Percentiles rank a stretch among this genome's conserved stretches.
Conservation (phyloP, 441 rosid species). For the Croton setiger region DNA sequence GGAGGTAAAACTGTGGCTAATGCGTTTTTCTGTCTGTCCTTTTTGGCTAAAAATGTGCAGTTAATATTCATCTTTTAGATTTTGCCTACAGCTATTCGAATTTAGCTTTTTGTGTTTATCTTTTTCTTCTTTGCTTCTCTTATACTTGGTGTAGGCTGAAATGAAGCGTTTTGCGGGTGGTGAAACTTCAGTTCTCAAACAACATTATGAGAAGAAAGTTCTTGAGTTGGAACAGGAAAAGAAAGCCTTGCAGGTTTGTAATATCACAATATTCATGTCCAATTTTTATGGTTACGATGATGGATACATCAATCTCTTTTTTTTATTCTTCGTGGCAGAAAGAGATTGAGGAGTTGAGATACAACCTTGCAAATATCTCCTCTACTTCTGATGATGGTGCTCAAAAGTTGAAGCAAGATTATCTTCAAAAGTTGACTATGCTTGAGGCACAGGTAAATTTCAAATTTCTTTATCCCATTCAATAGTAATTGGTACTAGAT, state of each 20-base stretch:
- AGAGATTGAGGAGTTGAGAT: slow-evolving; percentile 81
- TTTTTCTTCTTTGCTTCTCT: slow-evolving; percentile 1
- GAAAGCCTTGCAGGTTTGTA: slow-evolving; percentile 66
- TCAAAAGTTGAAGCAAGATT: slow-evolving; percentile 77
- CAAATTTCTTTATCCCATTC: slow-evolving; percentile 4
- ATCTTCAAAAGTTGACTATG: slow-evolving; percentile 82
- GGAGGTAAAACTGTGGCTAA: slow-evolving; percentile 47
- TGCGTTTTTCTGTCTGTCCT: neutral
- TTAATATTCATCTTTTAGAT: neutral
- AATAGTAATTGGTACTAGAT: slow-evolving; percentile 11
- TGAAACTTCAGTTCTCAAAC: slow-evolving; percentile 86
- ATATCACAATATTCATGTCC: neutral
- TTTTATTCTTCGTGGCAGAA: slow-evolving; percentile 47
- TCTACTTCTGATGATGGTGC: slow-evolving; percentile 77
- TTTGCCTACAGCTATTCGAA: no score
- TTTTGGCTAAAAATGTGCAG: neutral
- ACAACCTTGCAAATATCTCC: slow-evolving; percentile 69
- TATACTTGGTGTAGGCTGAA: slow-evolving; percentile 66
- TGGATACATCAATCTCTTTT: slow-evolving; percentile 11
- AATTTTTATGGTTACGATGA: slow-evolving; percentile 4
- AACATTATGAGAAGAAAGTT: slow-evolving; percentile 94
- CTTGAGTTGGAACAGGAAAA: slow-evolving; percentile 87
- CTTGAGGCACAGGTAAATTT: slow-evolving; percentile 82
- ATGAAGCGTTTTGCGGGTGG: slow-evolving; percentile 67
- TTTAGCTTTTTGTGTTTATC: no score